A percentile compares a stretch with the other conserved stretches of the same genome.
Conservation (phyloP, 768 basidiomycete species). For the Inosperma sp. region DNA sequence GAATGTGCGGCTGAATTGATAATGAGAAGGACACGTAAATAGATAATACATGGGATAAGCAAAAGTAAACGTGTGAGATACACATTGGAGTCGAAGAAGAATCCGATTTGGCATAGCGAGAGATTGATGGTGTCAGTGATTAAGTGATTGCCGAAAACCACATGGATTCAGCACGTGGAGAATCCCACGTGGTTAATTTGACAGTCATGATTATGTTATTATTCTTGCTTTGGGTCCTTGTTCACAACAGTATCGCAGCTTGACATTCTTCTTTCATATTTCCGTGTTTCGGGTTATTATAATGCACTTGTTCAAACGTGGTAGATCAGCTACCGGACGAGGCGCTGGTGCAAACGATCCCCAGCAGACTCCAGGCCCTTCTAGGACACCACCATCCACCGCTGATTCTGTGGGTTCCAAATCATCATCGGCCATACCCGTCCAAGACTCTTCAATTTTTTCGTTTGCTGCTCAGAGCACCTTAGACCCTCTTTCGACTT, state of each 20-base stretch:
- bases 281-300: background rate
- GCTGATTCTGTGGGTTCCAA: background rate
- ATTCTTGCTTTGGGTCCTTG: constrained; percentile 18
- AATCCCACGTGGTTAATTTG: constrained; percentile 25
- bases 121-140: background rate
- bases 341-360: background rate
- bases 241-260: constrained; percentile 16
- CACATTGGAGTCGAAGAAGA: no score
- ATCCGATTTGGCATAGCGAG: no score
- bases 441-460: background rate
- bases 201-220: constrained; percentile 12
- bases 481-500: constrained; percentile 6
- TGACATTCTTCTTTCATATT: constrained; percentile 2
- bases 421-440: no score
- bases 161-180: constrained; percentile 27
- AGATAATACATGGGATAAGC: no score
- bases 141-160: constrained; percentile 28
- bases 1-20: no score
- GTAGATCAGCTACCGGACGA: constrained; percentile 6
- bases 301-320: constrained; percentile 9
- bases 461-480: constrained; percentile 8
- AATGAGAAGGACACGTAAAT: no score
- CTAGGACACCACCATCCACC: background rate
- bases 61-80: no score
- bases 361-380: background rate